Evolutionary conservation across 306 rosid genomes (phyloP).

Genomic region (Prinsepia uniflora): DNA sequence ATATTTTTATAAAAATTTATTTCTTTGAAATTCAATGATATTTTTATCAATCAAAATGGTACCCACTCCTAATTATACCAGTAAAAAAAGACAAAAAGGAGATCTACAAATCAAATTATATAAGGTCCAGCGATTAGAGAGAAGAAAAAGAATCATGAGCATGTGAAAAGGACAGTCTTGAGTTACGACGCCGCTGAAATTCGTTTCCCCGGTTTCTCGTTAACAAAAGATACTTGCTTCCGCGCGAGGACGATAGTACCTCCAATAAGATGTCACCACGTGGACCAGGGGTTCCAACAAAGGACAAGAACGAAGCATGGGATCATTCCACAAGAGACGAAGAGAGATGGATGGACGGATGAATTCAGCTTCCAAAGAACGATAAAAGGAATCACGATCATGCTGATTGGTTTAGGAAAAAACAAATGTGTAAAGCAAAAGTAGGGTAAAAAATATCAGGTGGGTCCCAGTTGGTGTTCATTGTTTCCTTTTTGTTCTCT

Average conservation of each 20-base stretch:
- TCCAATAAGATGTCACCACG: slow-evolving; percentile 36
- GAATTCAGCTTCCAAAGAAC: slow-evolving; percentile 37
- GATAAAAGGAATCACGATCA: slow-evolving; percentile 40
- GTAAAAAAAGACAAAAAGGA: neutral
- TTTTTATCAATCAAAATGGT: too few relatives aligned
- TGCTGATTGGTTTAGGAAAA: slow-evolving; percentile 34
- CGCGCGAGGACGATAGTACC: slow-evolving; percentile 14
- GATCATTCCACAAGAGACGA: slow-evolving; percentile 39
- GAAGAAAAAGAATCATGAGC: neutral
- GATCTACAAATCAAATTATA: neutral
- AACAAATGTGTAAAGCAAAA: slow-evolving; percentile 43
- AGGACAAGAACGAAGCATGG: slow-evolving; percentile 75
- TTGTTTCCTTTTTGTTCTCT: slow-evolving; percentile 60
- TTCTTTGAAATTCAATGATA: too few relatives aligned
- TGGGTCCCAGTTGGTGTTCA: slow-evolving; percentile 19
- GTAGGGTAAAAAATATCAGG: slow-evolving; percentile 12
- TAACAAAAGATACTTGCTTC: slow-evolving; percentile 33
- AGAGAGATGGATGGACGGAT: slow-evolving; percentile 14
- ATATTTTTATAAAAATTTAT: too few relatives aligned
- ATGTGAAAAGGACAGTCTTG: slow-evolving; percentile 42
- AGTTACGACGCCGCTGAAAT: slow-evolving; percentile 62
- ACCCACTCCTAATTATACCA: too few relatives aligned
- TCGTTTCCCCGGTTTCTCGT: slow-evolving; percentile 34
- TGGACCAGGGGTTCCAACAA: slow-evolving; percentile 52
- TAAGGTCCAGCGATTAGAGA: neutral